phyloP scores from a whole-genome alignment of 108 stramenopile species.

The Nitzschia sp. region DNA sequence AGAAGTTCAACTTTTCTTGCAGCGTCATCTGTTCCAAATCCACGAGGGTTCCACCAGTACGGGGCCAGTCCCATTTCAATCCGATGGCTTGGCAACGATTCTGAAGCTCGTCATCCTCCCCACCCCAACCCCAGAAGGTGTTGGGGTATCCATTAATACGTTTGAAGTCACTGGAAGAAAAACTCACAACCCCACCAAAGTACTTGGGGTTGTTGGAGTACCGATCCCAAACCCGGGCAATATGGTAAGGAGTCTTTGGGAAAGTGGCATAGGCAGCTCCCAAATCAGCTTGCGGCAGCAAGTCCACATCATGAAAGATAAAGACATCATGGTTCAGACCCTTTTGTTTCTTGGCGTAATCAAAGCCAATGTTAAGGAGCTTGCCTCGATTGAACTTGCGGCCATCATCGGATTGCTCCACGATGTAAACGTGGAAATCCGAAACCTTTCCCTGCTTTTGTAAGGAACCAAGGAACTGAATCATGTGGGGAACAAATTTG shows the following conservation, averaged over 20 bases:
- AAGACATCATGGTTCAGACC: constrained; percentile 69
- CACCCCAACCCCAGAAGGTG: constrained; percentile 99
- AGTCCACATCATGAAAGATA: constrained; percentile 98
- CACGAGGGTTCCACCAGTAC: constrained; percentile 42
- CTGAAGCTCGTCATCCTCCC: constrained; percentile 99
- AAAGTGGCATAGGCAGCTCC: constrained; percentile 75
- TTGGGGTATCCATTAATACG: constrained; percentile 95
- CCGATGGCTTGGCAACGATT: constrained; percentile 72
- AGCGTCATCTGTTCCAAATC: constrained; percentile 85
- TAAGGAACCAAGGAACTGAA: constrained; percentile 62
- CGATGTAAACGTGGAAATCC: constrained; percentile 92
- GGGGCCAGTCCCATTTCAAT: constrained; percentile 67
- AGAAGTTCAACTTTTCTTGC: constrained; percentile 66
- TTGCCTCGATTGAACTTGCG: constrained; percentile 99
- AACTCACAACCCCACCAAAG: constrained; percentile 95
- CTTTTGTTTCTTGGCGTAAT: constrained; percentile 73
- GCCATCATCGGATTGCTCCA: constrained; percentile 94
- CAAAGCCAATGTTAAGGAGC: constrained; percentile 97
- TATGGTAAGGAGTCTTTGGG: constrained; percentile 89
- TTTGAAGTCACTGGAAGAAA: constrained; percentile 78
- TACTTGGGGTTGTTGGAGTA: constrained; percentile 97
- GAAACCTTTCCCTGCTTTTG: constrained; percentile 36
- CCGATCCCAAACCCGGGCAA: constrained; percentile 95
- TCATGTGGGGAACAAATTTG: constrained; percentile 92
- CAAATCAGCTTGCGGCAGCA: constrained; percentile 82